Evolutionary conservation across 2,329 filamentous ascomycete species (phyloP).

Genomic region (Trichoderma sp.): DNA sequence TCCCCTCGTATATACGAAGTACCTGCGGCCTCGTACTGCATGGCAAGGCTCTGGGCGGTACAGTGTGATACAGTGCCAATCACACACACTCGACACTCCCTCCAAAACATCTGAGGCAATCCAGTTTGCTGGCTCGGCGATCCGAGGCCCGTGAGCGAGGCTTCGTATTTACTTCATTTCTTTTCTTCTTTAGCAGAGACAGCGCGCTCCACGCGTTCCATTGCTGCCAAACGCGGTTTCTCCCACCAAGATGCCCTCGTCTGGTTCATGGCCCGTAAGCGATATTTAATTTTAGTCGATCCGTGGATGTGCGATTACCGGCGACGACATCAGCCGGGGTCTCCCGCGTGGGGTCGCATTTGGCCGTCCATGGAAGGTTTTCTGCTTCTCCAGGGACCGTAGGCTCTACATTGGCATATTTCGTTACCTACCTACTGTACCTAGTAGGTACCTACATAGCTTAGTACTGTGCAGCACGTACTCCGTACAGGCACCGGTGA

Average conservation of each 20-base stretch:
- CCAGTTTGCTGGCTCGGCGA: neutral
- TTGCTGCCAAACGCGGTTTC: neutral
- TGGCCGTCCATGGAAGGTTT: neutral
- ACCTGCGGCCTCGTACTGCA: neutral
- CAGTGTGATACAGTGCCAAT: neutral
- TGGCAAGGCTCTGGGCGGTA: neutral
- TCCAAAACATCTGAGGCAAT: neutral
- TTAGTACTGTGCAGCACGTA: no score
- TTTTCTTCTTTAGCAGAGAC: neutral
- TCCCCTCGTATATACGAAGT: conserved; percentile 14
- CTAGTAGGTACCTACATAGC: no score
- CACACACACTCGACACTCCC: neutral
- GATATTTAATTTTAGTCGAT: conserved; percentile 13
- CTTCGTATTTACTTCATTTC: neutral
- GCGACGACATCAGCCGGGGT: neutral
- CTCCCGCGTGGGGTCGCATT: neutral
- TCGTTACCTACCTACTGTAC: no score
- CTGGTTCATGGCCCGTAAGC: no score
- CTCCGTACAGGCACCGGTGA: neutral
- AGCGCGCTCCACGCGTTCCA: neutral
- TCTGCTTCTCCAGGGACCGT: neutral
- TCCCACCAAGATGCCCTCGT: neutral
- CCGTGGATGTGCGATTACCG: conserved; percentile 8
- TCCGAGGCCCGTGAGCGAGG: neutral
- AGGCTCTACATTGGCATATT: neutral